Evolutionary conservation across 2,329 filamentous ascomycete genomes (phyloP).

Genomic region (Penicillium sp.): DNA sequence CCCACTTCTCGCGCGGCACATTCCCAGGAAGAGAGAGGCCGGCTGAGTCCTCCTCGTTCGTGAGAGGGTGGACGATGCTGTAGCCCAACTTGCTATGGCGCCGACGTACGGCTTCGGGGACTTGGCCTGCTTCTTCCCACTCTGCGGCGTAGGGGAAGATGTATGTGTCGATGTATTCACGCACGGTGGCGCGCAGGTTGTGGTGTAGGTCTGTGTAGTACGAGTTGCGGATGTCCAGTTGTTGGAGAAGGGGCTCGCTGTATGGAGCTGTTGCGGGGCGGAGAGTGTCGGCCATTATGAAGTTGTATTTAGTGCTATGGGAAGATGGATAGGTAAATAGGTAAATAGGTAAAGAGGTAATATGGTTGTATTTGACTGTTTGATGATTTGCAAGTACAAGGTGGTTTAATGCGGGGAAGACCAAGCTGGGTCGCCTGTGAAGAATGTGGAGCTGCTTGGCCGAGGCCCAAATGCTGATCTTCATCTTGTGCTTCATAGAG

Average conservation of each 20-base stretch:
- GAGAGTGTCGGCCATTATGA: slow-evolving; percentile 19
- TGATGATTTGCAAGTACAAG: neutral
- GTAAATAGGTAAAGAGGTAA: neutral
- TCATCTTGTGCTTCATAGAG: neutral
- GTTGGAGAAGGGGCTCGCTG: slow-evolving; percentile 46
- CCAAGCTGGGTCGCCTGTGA: slow-evolving; percentile 12
- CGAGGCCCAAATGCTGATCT: slow-evolving; percentile 20
- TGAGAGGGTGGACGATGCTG: slow-evolving; percentile 36
- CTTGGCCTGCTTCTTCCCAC: slow-evolving; percentile 60
- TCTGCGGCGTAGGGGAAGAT: slow-evolving; percentile 59
- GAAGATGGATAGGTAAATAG: neutral
- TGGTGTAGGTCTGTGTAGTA: slow-evolving; percentile 65
- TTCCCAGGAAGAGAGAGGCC: slow-evolving; percentile 45
- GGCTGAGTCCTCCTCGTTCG: slow-evolving; percentile 40
- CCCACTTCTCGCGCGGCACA: slow-evolving; percentile 50
- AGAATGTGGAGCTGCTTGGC: slow-evolving; percentile 10
- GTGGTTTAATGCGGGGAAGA: slow-evolving; percentile 13
- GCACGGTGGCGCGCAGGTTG: slow-evolving; percentile 55
- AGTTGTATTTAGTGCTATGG: neutral
- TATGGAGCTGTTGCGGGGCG: slow-evolving; percentile 36
- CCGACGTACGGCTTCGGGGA: slow-evolving; percentile 45
- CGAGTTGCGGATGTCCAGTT: slow-evolving; percentile 44
- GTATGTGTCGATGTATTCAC: slow-evolving; percentile 59
- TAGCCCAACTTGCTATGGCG: slow-evolving; percentile 43
- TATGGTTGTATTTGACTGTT: neutral